Base-by-base conservation (phyloP, 306 rosid species). In the Castanea crenata region DNA sequence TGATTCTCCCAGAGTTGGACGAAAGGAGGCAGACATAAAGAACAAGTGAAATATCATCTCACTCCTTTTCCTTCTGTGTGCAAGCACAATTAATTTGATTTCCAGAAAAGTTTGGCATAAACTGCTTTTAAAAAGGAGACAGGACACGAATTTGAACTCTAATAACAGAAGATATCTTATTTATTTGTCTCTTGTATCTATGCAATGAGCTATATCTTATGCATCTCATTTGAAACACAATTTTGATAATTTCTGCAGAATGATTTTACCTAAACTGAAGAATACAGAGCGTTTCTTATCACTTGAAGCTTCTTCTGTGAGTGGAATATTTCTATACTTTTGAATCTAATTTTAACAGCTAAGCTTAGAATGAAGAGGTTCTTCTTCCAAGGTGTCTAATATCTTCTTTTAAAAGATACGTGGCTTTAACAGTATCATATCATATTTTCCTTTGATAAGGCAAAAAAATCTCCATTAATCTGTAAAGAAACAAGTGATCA, bases 21-120 rank as follows among this genome's bases (percentile, higher is more conserved):
- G 93, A 81, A 89, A 91, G 78, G 96, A 91, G 79, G 93, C 91
- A 67, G 96, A 89, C 86, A 89, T 86, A 72, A 87, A 83, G 79
- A 91, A 89, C 79, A 87, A 82, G 93, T 91, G 78, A 77, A 34
- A 55, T 52, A 11, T 71, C 3, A 16, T 74, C 65, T 74, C 49
- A 27, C 0, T 71, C 9, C 12, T 62, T 70, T 67, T 54, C 27
- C 23, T 65, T 61, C 18, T 35, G 4, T 52, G 68, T 25, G 49
- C 10, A 44, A 4, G 52, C 31, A 46, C 25, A 29, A 62, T 32
- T 16, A 19, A 19, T 67, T n/a, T 59, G 15, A 6, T 72, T 71
- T 8, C 34, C 35, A 61, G 23, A 12, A 41, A 38, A 46, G 52
- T 31, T 27, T 51, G 19, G 18, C 20, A 6, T 21, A 32, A 71